phyloP scores from a whole-genome alignment of 2,329 filamentous ascomycete genomes.

The Epichloe scottii region DNA sequence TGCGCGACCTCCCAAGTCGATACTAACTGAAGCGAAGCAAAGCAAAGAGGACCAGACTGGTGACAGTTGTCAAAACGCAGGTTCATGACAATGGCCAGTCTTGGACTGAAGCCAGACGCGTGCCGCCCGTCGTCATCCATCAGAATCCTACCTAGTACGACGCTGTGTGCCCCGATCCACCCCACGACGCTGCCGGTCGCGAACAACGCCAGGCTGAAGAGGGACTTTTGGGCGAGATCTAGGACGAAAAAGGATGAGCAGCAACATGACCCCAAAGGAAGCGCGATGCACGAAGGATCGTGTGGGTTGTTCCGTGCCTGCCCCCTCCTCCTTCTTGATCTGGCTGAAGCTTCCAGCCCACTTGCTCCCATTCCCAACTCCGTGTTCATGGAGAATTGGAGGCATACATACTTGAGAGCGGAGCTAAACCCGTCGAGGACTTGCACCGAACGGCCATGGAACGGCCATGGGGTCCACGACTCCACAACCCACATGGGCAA shows the following conservation, averaged over 20 bases:
- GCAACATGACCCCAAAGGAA: neutral
- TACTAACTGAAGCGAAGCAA: neutral
- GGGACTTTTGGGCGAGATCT: neutral
- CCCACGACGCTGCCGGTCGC: constrained; percentile 17
- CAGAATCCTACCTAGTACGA: constrained; percentile 19
- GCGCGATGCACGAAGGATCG: neutral
- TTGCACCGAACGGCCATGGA: neutral
- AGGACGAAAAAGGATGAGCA: no score
- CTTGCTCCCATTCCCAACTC: no score
- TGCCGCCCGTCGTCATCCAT: constrained; percentile 7
- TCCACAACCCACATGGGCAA: neutral
- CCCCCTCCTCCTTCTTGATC: no score
- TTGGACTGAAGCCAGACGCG: neutral
- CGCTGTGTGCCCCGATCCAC: constrained; percentile 14
- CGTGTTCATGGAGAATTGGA: no score
- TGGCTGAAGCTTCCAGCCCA: no score
- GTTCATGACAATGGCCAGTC: neutral
- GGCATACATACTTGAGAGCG: neutral
- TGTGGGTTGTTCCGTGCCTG: no score
- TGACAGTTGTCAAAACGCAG: neutral
- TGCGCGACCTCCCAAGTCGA: neutral
- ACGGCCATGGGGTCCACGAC: neutral
- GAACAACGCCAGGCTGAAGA: constrained; percentile 1
- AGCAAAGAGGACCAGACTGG: no score
- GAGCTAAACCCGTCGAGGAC: neutral